Conservation (phyloP, 192 early-diverging fungal genomes). For the Dissophora ornata region DNA sequence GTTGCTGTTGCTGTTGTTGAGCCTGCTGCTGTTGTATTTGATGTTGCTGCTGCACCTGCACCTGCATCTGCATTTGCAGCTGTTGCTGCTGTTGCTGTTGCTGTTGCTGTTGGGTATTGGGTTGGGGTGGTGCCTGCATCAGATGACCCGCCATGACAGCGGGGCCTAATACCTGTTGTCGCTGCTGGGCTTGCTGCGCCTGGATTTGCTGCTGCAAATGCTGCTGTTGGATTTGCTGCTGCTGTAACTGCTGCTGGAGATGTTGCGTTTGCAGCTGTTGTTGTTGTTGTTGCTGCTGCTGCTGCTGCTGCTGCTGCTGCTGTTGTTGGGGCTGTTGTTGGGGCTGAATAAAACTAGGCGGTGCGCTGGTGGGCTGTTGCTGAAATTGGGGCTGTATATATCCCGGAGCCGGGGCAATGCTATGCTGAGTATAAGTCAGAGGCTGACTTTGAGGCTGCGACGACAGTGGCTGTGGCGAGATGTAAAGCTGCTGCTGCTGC, state of each 20-base stretch:
- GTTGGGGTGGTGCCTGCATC: constrained; percentile 8
- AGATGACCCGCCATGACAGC: not conserved
- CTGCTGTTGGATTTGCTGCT: constrained; percentile 17
- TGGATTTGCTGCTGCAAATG: constrained; percentile 22
- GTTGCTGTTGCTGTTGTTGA: constrained; percentile 10
- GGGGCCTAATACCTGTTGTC: constrained; percentile 9
- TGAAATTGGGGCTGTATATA: constrained; percentile 4
- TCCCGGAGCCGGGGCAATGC: constrained; percentile 1
- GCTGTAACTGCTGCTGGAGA: constrained; percentile 10
- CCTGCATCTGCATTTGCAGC: constrained; percentile 11
- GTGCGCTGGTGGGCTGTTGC: not conserved
- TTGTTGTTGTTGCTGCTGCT: constrained; percentile 29
- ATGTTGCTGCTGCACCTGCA: constrained; percentile 6
- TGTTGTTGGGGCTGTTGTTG: constrained; percentile 22
- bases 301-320: constrained; percentile 23
- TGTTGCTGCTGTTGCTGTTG: constrained; percentile 33
- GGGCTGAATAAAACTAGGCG: not conserved
- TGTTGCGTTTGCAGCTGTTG: constrained; percentile 22
- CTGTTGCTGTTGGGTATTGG: not conserved
- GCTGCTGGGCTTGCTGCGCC: constrained; percentile 13
- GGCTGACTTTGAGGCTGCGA: constrained; percentile 21
- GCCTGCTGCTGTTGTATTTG: constrained; percentile 5
- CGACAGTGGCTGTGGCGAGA: constrained; percentile 4
- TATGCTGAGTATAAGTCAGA: not conserved
- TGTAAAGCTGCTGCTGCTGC: constrained; percentile 25